Base-by-base conservation (phyloP, 805 yeast genomes). In the Yamadazyma sp. region DNA sequence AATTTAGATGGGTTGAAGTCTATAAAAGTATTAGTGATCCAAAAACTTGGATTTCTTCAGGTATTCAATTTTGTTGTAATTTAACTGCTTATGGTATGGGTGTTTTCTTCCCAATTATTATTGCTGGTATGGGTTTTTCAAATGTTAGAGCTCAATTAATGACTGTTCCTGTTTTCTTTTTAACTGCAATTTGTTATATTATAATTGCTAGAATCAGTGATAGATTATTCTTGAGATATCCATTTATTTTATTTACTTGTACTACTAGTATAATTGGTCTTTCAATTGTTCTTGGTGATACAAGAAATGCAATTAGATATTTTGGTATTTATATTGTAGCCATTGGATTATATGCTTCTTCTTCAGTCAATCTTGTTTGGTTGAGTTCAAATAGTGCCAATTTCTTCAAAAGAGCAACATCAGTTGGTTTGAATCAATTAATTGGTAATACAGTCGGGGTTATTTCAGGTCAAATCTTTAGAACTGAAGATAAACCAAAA, bases 41-140 rank as follows among this genome's bases (percentile, higher is more conserved):
- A 29, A 62, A 64, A 39, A 55, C 64, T 18, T 50, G 56, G 31
- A 38, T 58, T 14, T 55, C 64, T 19, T 55, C 60, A 33, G 36
- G 52, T n/a, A 64, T 65, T 41, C 74, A 70, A 45, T 70, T 72
- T 45, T 68, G 75, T 49, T 65, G 53, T 31, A 73, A 69, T 45
- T 42, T 59, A 10, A 52, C 63, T 6, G 47, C 67, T 22, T 72
- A 68, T 43, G 76, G 76, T 8, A 65, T 60, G 35, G 34, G 34
- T 22, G 18, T 18, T 11, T 69, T 68, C 37, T 48, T 66, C 31
- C 72, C 75, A 7, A 65, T 68, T 31, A 48, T 69, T 36, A 23
- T 23, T n/a, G 52, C 56, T 25, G 59, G 53, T 11, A 40, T 63
- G 17, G 64, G 65, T 1, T 62, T 45, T 38, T 44, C 40, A 5